Base-by-base conservation (phyloP, 495 filamentous ascomycete species). In the Cryomyces minteri region DNA sequence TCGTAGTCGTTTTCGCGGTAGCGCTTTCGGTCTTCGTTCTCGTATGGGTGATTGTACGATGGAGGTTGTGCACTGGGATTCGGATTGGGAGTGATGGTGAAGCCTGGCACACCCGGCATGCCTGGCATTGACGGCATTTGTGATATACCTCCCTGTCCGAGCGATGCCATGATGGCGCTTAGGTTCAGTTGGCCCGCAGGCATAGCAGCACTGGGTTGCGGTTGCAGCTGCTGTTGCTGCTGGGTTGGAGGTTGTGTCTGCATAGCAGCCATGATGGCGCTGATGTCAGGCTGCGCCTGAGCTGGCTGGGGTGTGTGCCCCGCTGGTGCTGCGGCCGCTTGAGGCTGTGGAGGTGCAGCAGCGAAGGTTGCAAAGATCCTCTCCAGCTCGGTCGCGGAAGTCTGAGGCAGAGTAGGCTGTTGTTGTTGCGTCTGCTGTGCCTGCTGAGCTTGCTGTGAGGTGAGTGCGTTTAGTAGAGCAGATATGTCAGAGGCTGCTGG, bases 331-430 rank as follows among this genome's bases (percentile, higher is more conserved):
- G 43, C 43, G 32, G 32, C 18, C 18, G 18, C 31, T 29, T 36
- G 41, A 25, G 41, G 11, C 14, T 48, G 46, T 5, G 30, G 46
- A 9, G 41, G 32, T 10, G 40, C 31, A 38, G 14, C 12, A 7
- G 41, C 10, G 12, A 41, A 30, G 46, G 51, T 30, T 45, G 68
- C 67, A 46, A 77, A 65, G 14, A 76, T 62, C 12, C 62, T 66
- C 40, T 68, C 67, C 0, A 77, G 59, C 7, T 51, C 49, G 33
- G 48, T 55, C 51, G 62, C 37, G 52, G 63, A 32, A 51, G 56
- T 28, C 48, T 56, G 29, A 48, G 46, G 41, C 43, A 44, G 33
- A 7, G 48, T 34, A 5, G 60, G 48, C 43, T 58, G 37, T 37
- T 52, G 64, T n/a, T 57, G 53, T 12, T 55, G 54, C 10, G 56